phyloP scores from a whole-genome alignment of 768 basidiomycete genomes.

The Daedalea quercina region DNA sequence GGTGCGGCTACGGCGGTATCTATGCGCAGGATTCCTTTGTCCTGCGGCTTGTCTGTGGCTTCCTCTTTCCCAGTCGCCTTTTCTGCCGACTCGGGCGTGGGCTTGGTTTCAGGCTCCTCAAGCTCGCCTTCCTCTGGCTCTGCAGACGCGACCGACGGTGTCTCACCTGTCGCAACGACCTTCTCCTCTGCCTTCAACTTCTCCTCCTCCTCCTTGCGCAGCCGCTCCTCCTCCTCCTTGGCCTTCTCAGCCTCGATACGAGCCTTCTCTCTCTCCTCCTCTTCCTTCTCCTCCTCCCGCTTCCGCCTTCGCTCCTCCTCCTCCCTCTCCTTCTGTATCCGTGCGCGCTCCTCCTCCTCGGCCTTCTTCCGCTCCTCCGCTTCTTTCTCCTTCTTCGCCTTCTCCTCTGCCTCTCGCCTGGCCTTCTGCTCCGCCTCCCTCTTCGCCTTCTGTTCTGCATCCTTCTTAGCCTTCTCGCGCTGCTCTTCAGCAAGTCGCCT shows the following conservation, averaged over 20 bases:
- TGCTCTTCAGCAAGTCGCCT: constrained; percentile 41
- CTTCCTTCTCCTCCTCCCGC: constrained; percentile 31
- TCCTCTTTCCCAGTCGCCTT: constrained; percentile 31
- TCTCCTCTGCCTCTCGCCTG: constrained; percentile 44
- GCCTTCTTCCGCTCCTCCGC: constrained; percentile 27
- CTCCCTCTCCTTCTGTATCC: constrained; percentile 36
- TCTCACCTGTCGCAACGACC: constrained; percentile 25
- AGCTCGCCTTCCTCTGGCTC: constrained; percentile 38
- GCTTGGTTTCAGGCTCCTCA: constrained; percentile 30
- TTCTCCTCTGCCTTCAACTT: constrained; percentile 24
- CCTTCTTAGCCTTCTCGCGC: constrained; percentile 37
- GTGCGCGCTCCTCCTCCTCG: constrained; percentile 35
- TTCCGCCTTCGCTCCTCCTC: constrained; percentile 36
- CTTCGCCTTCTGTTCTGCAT: constrained; percentile 26
- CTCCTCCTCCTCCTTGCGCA: constrained; percentile 34
- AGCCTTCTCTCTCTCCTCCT: constrained; percentile 29
- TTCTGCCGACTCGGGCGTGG: constrained; percentile 2
- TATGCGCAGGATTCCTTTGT: constrained; percentile 57
- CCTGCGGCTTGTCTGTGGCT: constrained; percentile 35
- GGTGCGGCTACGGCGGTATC: constrained; percentile 46
- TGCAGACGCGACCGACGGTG: constrained; percentile 27
- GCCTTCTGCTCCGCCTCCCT: constrained; percentile 18
- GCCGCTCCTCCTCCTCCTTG: constrained; percentile 17
- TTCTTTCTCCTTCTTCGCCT: constrained; percentile 29
- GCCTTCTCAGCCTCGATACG: constrained; percentile 30